These are phyloP conservation scores for Fomitopsis schrenkii DNA, from an alignment of 1,284 basidiomycete species.

Conservation along the genomic window DNA sequence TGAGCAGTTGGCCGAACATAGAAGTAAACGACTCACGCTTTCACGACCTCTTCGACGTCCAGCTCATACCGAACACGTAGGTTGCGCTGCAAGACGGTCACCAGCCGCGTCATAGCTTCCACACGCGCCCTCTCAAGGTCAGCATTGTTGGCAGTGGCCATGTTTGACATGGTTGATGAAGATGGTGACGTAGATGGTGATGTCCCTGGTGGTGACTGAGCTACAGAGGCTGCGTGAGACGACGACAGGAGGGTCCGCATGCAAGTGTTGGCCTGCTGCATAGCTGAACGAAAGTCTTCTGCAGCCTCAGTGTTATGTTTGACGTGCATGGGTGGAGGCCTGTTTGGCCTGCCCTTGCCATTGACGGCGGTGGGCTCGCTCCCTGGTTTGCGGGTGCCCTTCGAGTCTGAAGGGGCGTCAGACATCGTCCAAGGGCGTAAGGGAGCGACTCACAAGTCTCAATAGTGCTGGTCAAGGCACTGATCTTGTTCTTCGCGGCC, in stretches of 20 bases:
- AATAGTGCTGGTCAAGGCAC: constrained; percentile 57
- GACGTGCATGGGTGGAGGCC: constrained; percentile 7
- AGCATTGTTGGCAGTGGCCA: constrained; percentile 31
- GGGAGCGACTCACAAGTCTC: constrained; percentile 45
- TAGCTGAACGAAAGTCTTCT: constrained; percentile 69
- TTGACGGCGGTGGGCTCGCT: constrained; percentile 25
- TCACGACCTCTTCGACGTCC: constrained; percentile 65
- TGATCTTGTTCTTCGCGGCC: constrained; percentile 69
- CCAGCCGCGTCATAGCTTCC: constrained; percentile 65
- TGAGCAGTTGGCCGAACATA: neutral
- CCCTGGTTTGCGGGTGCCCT: constrained; percentile 34
- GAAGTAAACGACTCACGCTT: constrained; percentile 49
- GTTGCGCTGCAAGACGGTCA: constrained; percentile 68
- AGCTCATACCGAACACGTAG: constrained; percentile 77
- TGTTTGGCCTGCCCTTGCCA: constrained; percentile 33
- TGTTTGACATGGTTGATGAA: constrained; percentile 31
- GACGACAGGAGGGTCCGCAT: constrained; percentile 46
- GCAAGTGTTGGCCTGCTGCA: constrained; percentile 55
- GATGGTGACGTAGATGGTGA: constrained; percentile 41
- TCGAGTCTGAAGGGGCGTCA: constrained; percentile 29
- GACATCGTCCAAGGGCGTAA: neutral
- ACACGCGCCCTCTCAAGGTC: constrained; percentile 56
- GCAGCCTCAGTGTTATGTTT: constrained; percentile 20
- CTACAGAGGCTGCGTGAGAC: constrained; percentile 10
- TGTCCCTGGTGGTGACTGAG: constrained; percentile 6